These are phyloP conservation scores for Fusarium sp. DNA, from an alignment of 2,329 filamentous ascomycete genomes.

Conservation along the genomic window DNA sequence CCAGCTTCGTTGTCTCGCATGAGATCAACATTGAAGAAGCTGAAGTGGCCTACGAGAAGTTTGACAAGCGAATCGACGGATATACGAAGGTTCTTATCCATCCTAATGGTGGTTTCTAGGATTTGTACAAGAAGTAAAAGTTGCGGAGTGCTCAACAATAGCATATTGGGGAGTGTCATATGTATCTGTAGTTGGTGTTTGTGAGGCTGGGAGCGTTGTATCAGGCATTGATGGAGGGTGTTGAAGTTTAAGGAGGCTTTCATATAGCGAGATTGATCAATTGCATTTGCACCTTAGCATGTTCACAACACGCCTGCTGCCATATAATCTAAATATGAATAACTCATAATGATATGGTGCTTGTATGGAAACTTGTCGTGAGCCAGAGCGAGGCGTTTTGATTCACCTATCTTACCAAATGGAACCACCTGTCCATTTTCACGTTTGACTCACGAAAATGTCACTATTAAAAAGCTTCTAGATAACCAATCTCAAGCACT, in stretches of 20 bases:
- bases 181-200: background rate
- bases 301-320: too few relatives aligned
- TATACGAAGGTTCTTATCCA: conserved; percentile 76
- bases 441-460: background rate
- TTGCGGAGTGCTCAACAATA: background rate
- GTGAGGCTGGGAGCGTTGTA: background rate
- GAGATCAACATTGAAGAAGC: conserved; percentile 71
- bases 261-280: background rate
- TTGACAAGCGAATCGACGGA: conserved; percentile 71
- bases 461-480: background rate
- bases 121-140: background rate
- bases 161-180: background rate
- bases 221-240: background rate
- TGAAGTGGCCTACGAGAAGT: conserved; percentile 69
- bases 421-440: too few relatives aligned
- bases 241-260: background rate
- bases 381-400: background rate
- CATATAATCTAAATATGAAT: background rate
- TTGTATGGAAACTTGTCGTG: background rate
- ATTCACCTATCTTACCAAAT: background rate
- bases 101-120: conserved; percentile 61
- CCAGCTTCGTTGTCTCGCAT: conserved; percentile 73
- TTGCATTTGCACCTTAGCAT: background rate
- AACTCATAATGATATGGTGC: background rate
- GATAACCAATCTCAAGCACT: background rate